Percentiles rank a stretch among this genome's conserved stretches.
Evolutionary conservation across 768 basidiomycete genomes (phyloP).

Genomic region (Suillus fuscotomentosus): DNA sequence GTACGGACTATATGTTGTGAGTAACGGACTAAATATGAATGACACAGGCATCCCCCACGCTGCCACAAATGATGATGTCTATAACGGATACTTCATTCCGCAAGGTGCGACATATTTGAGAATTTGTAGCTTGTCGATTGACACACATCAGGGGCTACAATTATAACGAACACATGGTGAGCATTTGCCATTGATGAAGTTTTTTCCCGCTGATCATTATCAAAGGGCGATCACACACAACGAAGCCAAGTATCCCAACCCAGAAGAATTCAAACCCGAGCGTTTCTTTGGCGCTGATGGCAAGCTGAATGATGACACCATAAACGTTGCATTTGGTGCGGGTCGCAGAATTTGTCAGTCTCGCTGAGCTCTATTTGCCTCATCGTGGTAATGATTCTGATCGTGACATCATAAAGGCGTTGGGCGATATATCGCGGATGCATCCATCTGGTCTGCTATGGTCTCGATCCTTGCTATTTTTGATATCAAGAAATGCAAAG

Average conservation of each 20-base stretch:
- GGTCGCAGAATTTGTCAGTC: constrained; percentile 31
- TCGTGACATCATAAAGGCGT: constrained; percentile 26
- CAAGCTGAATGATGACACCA: constrained; percentile 27
- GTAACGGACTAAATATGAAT: background rate
- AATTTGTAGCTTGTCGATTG: background rate
- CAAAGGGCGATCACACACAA: constrained; percentile 33
- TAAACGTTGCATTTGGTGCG: constrained; percentile 33
- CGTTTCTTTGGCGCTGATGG: constrained; percentile 28
- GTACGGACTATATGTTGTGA: background rate
- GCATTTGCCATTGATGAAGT: background rate
- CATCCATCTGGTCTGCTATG: constrained; percentile 37
- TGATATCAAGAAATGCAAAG: constrained; percentile 28
- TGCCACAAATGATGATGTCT: constrained; percentile 38
- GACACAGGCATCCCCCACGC: constrained; percentile 31
- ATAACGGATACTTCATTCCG: constrained; percentile 54
- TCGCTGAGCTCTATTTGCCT: background rate
- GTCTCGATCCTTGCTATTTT: constrained; percentile 34
- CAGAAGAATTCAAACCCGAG: constrained; percentile 35
- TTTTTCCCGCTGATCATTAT: background rate
- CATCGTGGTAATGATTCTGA: background rate
- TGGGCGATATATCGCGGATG: constrained; percentile 43
- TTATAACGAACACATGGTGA: constrained; percentile 29
- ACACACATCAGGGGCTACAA: constrained; percentile 21
- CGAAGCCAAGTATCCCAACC: constrained; percentile 32
- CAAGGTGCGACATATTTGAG: constrained; percentile 33